phyloP scores from a whole-genome alignment of 83 land plant genomes.

The Picea abies region DNA sequence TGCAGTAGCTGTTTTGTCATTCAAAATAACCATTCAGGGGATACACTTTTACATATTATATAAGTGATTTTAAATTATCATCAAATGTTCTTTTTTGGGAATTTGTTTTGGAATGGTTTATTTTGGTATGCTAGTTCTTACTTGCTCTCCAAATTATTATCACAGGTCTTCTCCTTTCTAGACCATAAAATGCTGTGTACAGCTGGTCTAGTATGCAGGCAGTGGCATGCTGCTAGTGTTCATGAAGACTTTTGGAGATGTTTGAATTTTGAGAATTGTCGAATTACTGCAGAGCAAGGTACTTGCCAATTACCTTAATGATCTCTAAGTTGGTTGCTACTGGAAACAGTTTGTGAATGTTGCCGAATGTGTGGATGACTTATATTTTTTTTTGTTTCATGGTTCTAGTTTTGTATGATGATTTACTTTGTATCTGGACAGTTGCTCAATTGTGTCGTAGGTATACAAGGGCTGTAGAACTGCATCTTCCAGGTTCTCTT shows the following conservation, averaged over 20 bases:
- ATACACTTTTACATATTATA: not conserved
- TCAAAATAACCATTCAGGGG: not conserved
- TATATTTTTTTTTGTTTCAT: not conserved
- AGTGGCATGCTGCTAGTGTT: conserved; percentile 89
- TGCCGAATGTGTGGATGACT: not conserved
- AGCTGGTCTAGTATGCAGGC: conserved; percentile 85
- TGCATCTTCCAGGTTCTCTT: conserved; percentile 59
- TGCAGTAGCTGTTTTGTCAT: not conserved
- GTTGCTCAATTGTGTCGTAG: conserved; percentile 76
- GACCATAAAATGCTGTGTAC: conserved; percentile 68
- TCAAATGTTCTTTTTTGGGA: too few species aligned
- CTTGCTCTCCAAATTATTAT: not conserved
- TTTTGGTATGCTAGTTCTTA: too few species aligned
- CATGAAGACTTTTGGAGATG: conserved; percentile 98
- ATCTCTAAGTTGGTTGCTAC: not conserved
- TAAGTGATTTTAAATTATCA: not conserved
- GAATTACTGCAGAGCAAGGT: conserved; percentile 76
- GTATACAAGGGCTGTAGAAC: conserved; percentile 81
- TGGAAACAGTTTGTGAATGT: not conserved
- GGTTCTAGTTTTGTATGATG: not conserved
- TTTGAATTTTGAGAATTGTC: conserved; percentile 75
- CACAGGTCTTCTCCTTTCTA: conserved; percentile 92
- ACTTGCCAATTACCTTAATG: not conserved
- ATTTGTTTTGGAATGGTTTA: too few species aligned
- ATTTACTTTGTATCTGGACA: conserved; percentile 21